phyloP scores from a whole-genome alignment of 768 basidiomycete genomes.

The Collybia sp. region DNA sequence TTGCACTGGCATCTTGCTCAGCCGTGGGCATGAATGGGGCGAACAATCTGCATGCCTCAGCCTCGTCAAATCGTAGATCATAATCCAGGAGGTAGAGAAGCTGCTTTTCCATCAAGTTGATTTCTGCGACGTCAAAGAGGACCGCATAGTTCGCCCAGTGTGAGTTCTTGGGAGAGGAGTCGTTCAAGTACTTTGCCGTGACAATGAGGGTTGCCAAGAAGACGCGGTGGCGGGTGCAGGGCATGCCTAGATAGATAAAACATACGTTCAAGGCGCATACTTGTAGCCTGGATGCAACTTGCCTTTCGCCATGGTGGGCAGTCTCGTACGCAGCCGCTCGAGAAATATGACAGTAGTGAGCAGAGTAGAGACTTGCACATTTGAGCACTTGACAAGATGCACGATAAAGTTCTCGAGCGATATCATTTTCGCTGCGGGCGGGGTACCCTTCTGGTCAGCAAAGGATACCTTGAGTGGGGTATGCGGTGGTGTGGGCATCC shows the following conservation, averaged over 20 bases:
- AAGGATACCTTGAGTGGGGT: conserved; percentile 50
- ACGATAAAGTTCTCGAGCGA: conserved; percentile 82
- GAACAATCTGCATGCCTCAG: conserved; percentile 69
- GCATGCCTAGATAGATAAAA: conserved; percentile 50
- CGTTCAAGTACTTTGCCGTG: conserved; percentile 95
- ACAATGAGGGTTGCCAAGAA: conserved; percentile 96
- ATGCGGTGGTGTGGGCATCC: conserved; percentile 63
- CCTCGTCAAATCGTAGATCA: conserved; percentile 86
- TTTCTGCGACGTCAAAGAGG: conserved; percentile 71
- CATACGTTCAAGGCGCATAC: conserved; percentile 2
- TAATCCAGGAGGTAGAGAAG: conserved; percentile 90
- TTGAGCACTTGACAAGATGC: conserved; percentile 72
- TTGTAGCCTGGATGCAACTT: conserved; percentile 17
- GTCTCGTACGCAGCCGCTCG: conserved; percentile 74
- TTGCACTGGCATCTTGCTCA: conserved; percentile 28
- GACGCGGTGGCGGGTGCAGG: conserved; percentile 91
- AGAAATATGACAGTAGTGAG: conserved; percentile 91
- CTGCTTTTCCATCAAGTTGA: conserved; percentile 98
- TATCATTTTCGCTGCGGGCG: conserved; percentile 32
- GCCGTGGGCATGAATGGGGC: conserved; percentile 53
- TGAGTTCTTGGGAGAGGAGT: conserved; percentile 91
- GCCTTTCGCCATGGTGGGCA: conserved; percentile 87
- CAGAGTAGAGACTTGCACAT: conserved; percentile 88
- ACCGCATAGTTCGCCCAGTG: conserved; percentile 85
- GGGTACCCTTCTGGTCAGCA: conserved; percentile 25